Conservation (phyloP, 2,329 filamentous ascomycete species). For the Neoscytalidium dimidiatum region DNA sequence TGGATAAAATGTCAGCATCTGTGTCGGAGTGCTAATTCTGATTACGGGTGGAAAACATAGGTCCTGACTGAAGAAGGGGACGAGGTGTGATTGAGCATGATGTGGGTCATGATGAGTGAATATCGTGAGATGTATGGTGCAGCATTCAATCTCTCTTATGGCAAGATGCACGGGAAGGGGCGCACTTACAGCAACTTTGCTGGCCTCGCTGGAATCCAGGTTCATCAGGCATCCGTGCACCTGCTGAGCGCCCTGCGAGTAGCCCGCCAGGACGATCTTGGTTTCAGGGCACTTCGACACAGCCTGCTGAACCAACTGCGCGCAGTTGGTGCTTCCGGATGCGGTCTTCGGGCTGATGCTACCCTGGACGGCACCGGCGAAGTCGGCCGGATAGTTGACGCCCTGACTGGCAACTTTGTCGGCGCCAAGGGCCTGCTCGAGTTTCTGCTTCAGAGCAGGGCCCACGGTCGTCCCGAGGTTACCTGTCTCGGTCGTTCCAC, state of each 20-base stretch:
- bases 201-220: background rate
- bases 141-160: background rate
- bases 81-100: no score
- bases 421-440: conserved; percentile 45
- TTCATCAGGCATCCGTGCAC: conserved; percentile 25
- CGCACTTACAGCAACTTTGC: background rate
- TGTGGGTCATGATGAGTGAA: no score
- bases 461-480: conserved; percentile 55
- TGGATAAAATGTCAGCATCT: background rate
- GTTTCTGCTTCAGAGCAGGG: conserved; percentile 52
- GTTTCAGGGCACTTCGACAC: conserved; percentile 48
- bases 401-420: conserved; percentile 53
- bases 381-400: conserved; percentile 48
- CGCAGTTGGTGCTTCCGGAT: conserved; percentile 39
- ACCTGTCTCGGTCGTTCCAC: conserved; percentile 56
- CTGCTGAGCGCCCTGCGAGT: conserved; percentile 39
- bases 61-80: no score
- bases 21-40: background rate
- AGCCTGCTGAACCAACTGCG: conserved; percentile 44
- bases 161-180: background rate
- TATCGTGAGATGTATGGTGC: no score
- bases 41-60: no score
- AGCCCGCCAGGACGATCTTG: conserved; percentile 50
- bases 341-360: conserved; percentile 41
- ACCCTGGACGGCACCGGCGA: conserved; percentile 30